These are phyloP conservation scores for Cnidoscolus chayamansa DNA, from an alignment of 441 rosid genomes.

Conservation along the genomic window DNA sequence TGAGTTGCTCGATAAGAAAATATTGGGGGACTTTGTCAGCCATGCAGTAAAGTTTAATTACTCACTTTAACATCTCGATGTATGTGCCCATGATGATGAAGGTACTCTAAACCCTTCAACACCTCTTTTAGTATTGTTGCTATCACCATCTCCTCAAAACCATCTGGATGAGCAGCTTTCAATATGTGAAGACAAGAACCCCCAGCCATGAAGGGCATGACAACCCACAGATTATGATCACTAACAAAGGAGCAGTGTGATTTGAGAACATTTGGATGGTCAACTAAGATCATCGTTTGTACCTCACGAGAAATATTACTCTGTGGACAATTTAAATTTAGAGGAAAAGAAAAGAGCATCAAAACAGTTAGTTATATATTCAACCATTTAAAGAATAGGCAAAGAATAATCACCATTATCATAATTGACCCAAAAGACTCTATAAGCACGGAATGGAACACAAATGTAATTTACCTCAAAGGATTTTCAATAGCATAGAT, in stretches of 20 bases:
- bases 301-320: slow-evolving; percentile 86
- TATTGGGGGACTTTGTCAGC: not conserved
- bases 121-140: slow-evolving; percentile 85
- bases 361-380: not conserved
- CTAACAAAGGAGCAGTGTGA: slow-evolving; percentile 91
- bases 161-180: slow-evolving; percentile 92
- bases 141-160: slow-evolving; percentile 85
- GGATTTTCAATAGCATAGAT: not conserved
- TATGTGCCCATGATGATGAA: slow-evolving; percentile 96
- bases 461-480: not conserved
- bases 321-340: slow-evolving; percentile 30
- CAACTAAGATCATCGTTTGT: slow-evolving; percentile 90
- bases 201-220: slow-evolving; percentile 97
- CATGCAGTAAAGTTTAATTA: not conserved
- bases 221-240: slow-evolving; percentile 91
- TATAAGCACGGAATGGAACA: too few species aligned
- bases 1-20: not conserved
- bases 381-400: not conserved
- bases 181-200: slow-evolving; percentile 96
- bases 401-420: not conserved
- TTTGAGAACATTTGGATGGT: slow-evolving; percentile 88
- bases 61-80: slow-evolving; percentile 95
- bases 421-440: not conserved
- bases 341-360: slow-evolving; percentile 1
- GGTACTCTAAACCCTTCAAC: slow-evolving; percentile 89